Conservation (phyloP, 352 stramenopile genomes). For the Phytophthora kernoviae region DNA sequence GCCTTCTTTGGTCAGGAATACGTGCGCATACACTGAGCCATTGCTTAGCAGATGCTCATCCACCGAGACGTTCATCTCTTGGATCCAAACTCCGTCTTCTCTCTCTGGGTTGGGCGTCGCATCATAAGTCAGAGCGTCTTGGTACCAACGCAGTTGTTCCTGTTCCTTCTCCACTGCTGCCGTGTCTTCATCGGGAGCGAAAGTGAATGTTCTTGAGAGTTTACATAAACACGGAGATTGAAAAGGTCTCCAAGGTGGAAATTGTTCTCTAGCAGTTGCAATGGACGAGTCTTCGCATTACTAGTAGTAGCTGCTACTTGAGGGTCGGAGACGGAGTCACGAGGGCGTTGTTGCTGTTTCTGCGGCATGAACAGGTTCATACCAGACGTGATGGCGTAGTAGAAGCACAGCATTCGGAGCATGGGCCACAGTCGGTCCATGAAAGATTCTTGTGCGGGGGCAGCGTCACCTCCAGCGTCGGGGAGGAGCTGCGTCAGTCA, state of each 20-base stretch:
- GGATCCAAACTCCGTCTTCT: constrained; percentile 56
- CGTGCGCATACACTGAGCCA: constrained; percentile 83
- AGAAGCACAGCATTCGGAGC: constrained; percentile 79
- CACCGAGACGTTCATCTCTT: constrained; percentile 73
- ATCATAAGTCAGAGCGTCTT: constrained; percentile 65
- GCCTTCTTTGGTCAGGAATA: constrained; percentile 81
- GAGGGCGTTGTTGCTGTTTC: constrained; percentile 6
- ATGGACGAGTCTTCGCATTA: neutral
- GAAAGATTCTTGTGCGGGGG: constrained; percentile 41
- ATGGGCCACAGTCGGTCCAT: constrained; percentile 70
- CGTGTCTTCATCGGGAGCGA: constrained; percentile 37
- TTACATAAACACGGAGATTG: constrained; percentile 75
- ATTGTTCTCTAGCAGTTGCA: constrained; percentile 51
- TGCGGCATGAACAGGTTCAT: constrained; percentile 42
- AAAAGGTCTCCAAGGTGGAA: constrained; percentile 59
- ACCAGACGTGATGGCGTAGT: constrained; percentile 77
- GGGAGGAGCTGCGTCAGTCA: constrained; percentile 22
- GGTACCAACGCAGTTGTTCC: constrained; percentile 63
- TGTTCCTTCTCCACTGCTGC: constrained; percentile 41
- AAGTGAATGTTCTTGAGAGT: constrained; percentile 51
- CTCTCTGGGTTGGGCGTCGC: constrained; percentile 43
- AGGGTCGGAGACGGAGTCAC: constrained; percentile 8
- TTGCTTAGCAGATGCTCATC: constrained; percentile 73
- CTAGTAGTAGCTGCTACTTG: neutral
- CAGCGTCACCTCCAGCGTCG: constrained; percentile 11